These are phyloP conservation scores for Setaria viridis DNA, from an alignment of 202 grass and related monocot genomes.

Conservation along the genomic window DNA sequence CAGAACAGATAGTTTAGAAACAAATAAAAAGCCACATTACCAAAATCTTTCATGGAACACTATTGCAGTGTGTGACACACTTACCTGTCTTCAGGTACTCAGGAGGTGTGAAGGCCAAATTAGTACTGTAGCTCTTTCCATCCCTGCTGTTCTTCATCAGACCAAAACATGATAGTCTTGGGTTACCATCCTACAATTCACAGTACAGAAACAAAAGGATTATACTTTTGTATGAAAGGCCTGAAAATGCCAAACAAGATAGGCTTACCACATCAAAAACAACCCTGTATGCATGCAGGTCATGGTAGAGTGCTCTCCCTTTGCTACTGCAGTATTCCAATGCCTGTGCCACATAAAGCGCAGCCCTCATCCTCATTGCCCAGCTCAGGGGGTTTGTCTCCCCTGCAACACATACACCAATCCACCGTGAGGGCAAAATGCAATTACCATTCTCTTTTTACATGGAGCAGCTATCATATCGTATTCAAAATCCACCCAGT, in stretches of 20 bases:
- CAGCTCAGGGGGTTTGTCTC: constrained; percentile 81
- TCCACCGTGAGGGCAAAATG: constrained; percentile 14
- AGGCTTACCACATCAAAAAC: constrained; percentile 80
- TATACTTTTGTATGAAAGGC: neutral
- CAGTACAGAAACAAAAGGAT: constrained; percentile 1
- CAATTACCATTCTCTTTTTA: neutral
- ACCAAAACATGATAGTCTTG: constrained; percentile 82
- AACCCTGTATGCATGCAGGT: constrained; percentile 87
- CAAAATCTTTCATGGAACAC: neutral
- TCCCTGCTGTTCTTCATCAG: constrained; percentile 96
- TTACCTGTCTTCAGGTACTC: constrained; percentile 89
- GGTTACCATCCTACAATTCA: constrained; percentile 71
- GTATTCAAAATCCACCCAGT: neutral
- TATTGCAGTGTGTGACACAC: neutral
- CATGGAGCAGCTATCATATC: constrained; percentile 4
- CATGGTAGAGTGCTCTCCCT: constrained; percentile 78
- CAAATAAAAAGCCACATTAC: neutral
- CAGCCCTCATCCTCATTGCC: constrained; percentile 82
- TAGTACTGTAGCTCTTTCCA: constrained; percentile 94
- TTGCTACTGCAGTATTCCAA: constrained; percentile 76
- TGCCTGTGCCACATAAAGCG: constrained; percentile 78
- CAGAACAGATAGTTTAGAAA: constrained; percentile 44
- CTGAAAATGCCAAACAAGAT: constrained; percentile 1
- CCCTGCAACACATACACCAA: constrained; percentile 59
- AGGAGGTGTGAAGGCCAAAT: constrained; percentile 88